These are phyloP conservation scores for Ophiorrhiza pumila DNA, from an alignment of 257 asterid genomes.

Conservation along the genomic window DNA sequence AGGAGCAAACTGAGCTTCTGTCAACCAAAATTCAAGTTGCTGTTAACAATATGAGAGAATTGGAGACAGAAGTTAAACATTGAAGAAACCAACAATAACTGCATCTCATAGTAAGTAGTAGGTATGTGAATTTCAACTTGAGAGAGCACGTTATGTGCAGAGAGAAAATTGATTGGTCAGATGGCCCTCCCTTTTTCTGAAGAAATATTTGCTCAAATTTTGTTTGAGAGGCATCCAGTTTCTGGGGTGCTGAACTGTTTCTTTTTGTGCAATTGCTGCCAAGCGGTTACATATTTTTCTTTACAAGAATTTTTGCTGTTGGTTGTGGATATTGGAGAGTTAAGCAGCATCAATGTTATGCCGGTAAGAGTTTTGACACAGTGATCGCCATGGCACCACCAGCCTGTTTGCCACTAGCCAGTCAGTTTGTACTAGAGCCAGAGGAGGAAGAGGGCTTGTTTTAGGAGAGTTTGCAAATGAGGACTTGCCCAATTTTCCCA, in stretches of 20 bases:
- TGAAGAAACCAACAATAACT: neutral
- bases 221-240: neutral
- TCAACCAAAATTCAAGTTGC: slow-evolving; percentile 26
- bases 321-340: slow-evolving; percentile 5
- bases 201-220: neutral
- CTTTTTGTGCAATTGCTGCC: neutral
- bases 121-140: neutral
- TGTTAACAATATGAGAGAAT: slow-evolving; percentile 23
- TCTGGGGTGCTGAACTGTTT: neutral
- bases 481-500: neutral
- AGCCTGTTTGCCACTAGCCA: neutral
- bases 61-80: slow-evolving; percentile 23
- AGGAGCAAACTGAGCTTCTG: slow-evolving; percentile 25
- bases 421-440: neutral
- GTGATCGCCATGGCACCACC: neutral
- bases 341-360: neutral
- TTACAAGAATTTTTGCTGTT: neutral
- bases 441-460: neutral
- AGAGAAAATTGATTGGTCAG: neutral
- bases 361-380: neutral
- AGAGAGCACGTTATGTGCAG: neutral
- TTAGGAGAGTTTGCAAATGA: neutral
- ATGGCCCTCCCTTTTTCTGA: neutral
- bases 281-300: neutral
- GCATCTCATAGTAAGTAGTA: neutral